Base-by-base conservation (phyloP, 768 basidiomycete species). In the Agaricus bisporus region DNA sequence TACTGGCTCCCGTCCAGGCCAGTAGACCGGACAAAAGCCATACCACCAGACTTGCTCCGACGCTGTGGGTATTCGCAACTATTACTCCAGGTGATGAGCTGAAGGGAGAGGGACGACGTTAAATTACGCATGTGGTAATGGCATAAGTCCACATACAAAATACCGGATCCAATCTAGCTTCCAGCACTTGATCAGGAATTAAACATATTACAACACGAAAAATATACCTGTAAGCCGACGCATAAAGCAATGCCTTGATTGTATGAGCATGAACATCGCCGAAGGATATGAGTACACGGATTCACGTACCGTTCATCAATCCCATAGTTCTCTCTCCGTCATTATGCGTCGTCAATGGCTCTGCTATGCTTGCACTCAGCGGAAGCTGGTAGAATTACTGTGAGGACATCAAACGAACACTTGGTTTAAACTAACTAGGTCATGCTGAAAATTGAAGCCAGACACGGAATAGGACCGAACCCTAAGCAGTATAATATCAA, bases 1-100 rank as follows among this genome's bases (percentile, higher is more conserved):
- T 93, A 66, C 90, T 93, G 25, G 92, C 93, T 17, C 95, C 95
- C 3, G 95, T 97, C 95, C 95, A 98, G 5, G 82, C 91, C 9
- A 98, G 73, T 20, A 95, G 50, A 5, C 94, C 95, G 51, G 90
- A 86, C 2, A 77, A 72, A 5, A 90, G 58, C 95, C 95, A 98
- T 4, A 97, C 89, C 15, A 77, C 35, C 12, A 98, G 69, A 71
- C 93, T 93, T 10, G 93, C 89, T 10, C 95, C 95, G 0, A 94
- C 89, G 60, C 88, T 92, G 36, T 91, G 78, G 0, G 88, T 86
- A 63, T 95, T 91, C 9, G 91, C 87, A 25, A 95, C 83, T 2
- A 98, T 85, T 25, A 98, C 83, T 2, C 95, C 95, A 1, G 95
- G 93, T 5, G 91, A 94, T 3, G 91, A 94, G 70, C 91, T 93